A percentile compares a stretch with the other conserved stretches of the same genome.
These are phyloP conservation scores for Dichotomopilus funicola DNA, from an alignment of 2,329 filamentous ascomycete genomes.

Conservation along the genomic window DNA sequence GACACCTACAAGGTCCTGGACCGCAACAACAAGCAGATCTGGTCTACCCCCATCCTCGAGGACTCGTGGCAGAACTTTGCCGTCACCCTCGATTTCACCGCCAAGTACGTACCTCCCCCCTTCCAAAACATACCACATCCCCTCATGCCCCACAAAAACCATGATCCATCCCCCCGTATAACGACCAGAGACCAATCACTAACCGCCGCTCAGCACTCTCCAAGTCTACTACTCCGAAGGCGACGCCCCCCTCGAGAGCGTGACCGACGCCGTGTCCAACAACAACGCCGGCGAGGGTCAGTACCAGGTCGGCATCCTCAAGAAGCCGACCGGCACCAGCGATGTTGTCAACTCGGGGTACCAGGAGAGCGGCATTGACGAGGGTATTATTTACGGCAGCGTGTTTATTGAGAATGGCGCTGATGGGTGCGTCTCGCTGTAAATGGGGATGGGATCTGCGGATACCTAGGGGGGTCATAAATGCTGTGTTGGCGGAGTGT, in stretches of 20 bases:
- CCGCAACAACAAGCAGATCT: slow-evolving; percentile 34
- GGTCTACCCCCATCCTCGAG: slow-evolving; percentile 37
- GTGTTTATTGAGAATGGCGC: slow-evolving; percentile 45
- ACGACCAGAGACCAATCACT: background rate
- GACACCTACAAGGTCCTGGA: slow-evolving; percentile 38
- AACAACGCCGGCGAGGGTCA: slow-evolving; percentile 48
- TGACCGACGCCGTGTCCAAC: slow-evolving; percentile 40
- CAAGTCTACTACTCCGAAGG: slow-evolving; percentile 51
- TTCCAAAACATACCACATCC: no score
- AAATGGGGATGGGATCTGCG: slow-evolving; percentile 4
- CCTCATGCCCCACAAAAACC: background rate
- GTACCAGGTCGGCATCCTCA: slow-evolving; percentile 53
- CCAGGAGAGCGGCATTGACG: slow-evolving; percentile 40
- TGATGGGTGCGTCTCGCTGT: slow-evolving; percentile 36
- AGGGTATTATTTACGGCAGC: slow-evolving; percentile 45
- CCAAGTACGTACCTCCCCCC: slow-evolving; percentile 39
- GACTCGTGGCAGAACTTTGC: slow-evolving; percentile 56
- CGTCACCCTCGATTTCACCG: slow-evolving; percentile 46
- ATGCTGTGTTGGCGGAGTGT: background rate
- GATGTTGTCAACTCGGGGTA: slow-evolving; percentile 46
- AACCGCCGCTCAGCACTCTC: slow-evolving; percentile 37
- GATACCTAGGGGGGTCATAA: background rate
- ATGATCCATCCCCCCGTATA: background rate
- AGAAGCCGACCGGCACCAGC: slow-evolving; percentile 47
- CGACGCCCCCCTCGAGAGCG: slow-evolving; percentile 39